Conservation (phyloP, 2,329 filamentous ascomycete species). For the Cercospora sp. region DNA sequence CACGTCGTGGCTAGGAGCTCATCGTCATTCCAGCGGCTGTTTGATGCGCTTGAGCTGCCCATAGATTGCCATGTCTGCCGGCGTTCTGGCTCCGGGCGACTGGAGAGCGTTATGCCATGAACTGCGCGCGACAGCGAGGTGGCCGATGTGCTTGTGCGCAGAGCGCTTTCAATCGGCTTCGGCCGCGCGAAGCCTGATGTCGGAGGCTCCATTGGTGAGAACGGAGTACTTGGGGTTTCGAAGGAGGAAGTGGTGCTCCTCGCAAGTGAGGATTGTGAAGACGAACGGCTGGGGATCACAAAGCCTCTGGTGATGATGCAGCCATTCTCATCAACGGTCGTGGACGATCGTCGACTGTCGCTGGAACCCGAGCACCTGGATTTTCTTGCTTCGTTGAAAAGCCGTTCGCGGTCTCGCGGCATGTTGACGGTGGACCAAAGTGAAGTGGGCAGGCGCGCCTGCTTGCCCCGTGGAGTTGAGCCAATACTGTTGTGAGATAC, state of each 20-base stretch:
- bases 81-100: not conserved
- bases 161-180: not conserved
- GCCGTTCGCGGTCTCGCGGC: slow-evolving; percentile 19
- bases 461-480: not conserved
- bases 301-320: slow-evolving; percentile 29
- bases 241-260: slow-evolving; percentile 16
- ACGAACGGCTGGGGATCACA: slow-evolving; percentile 22
- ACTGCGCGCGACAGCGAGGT: slow-evolving; percentile 17
- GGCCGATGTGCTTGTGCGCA: slow-evolving; percentile 9
- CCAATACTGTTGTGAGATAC: slow-evolving; percentile 13
- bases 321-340: slow-evolving; percentile 24
- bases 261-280: slow-evolving; percentile 21
- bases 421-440: not conserved
- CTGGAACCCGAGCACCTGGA: slow-evolving; percentile 8
- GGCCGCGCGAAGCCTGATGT: slow-evolving; percentile 17
- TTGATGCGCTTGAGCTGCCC: not conserved
- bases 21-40: slow-evolving; percentile 17
- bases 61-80: slow-evolving; percentile 8
- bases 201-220: slow-evolving; percentile 16
- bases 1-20: slow-evolving; percentile 13
- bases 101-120: not conserved
- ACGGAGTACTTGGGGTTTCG: slow-evolving; percentile 17
- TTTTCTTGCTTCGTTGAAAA: slow-evolving; percentile 23
- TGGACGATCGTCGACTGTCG: slow-evolving; percentile 21
- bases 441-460: not conserved